Evolutionary conservation across 2,329 filamentous ascomycete species (phyloP), one percentile per base, ranked within the genome.

Genomic region (Nemania sp.): DNA sequence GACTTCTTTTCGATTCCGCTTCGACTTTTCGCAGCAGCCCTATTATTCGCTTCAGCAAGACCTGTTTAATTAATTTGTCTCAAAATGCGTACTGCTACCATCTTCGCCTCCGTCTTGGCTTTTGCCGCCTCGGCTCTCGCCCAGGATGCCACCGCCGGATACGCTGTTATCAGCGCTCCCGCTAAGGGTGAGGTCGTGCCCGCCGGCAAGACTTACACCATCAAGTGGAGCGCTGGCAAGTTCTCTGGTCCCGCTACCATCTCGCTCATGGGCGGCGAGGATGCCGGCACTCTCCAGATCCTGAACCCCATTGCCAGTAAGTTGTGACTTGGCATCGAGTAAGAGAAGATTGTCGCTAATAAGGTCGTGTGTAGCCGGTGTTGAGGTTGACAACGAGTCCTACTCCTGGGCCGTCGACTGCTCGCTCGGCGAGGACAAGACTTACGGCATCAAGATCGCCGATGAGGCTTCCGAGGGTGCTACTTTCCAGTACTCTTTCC

Each of bases 401-500:
- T 89, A 80, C 82, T 72, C 68, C 67, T 90, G 88, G 88, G 70
- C 75, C 26, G 82, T 90, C 59, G 81, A 80, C 75, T 74, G 80
- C 67, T 70, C 76, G 29, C 82, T 86, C 29, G 85, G 84, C 69
- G 74, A 74, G 65, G 76, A 81, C 47, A 80, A 80, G 60, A 82
- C 83, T 75, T 90, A 90, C 79, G 89, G 88, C 72, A 81, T 91
- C 77, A 81, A 83, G 80, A 81, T 91, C 79, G 77, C 78, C 70
- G 81, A 84, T 41, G 83, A 86, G 72, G 79, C 78, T 70, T 76
- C 88, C 80, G 20, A 59, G 10, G 62, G 80, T 24, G 70, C 57
- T 11, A 79, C 84, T 76, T 88, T 87, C 84, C 88, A 90, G 84
- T 90, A 86, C 84, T 88, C 87, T 64, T 85, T 85, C 81, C 87